Conservation (phyloP, 2,329 filamentous ascomycete genomes). For the Scortechinia acanthostroma region DNA sequence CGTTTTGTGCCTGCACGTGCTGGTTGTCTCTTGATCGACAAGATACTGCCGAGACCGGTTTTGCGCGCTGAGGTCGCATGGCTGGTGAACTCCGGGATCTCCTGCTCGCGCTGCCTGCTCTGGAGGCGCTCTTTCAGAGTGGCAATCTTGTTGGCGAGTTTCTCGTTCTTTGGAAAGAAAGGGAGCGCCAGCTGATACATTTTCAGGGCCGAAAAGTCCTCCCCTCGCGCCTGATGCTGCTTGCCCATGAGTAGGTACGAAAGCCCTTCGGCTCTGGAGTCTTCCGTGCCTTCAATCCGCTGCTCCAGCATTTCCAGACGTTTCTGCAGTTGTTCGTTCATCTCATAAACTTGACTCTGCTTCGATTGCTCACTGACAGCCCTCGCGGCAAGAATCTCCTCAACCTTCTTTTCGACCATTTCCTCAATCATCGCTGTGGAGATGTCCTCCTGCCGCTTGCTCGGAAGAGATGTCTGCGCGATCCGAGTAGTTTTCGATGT, state of each 20-base stretch:
- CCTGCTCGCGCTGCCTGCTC: no score
- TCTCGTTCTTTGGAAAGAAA: slow-evolving; percentile 79
- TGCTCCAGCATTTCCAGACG: slow-evolving; percentile 65
- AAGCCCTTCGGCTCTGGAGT: slow-evolving; percentile 73
- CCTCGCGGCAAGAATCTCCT: slow-evolving; percentile 78
- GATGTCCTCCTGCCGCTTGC: slow-evolving; percentile 34
- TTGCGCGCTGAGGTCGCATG: not conserved
- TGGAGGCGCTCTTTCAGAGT: slow-evolving; percentile 32
- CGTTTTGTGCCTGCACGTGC: not conserved
- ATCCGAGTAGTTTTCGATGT: slow-evolving; percentile 22
- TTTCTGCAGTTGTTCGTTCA: slow-evolving; percentile 54
- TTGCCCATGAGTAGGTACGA: slow-evolving; percentile 84
- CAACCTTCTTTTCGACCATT: slow-evolving; percentile 84
- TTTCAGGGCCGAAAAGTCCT: slow-evolving; percentile 69
- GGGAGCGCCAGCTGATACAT: slow-evolving; percentile 82
- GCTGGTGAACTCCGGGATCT: not conserved
- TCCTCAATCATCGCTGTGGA: slow-evolving; percentile 77
- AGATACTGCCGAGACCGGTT: not conserved
- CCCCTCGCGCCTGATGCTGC: slow-evolving; percentile 78
- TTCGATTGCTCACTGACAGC: slow-evolving; percentile 46
- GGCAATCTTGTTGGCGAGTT: slow-evolving; percentile 66
- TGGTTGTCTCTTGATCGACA: not conserved
- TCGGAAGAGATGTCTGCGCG: slow-evolving; percentile 39
- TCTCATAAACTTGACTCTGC: slow-evolving; percentile 18
- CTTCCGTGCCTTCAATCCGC: slow-evolving; percentile 42